Conservation (phyloP, 2,329 filamentous ascomycete genomes). For the Sclerotinia glacialis region DNA sequence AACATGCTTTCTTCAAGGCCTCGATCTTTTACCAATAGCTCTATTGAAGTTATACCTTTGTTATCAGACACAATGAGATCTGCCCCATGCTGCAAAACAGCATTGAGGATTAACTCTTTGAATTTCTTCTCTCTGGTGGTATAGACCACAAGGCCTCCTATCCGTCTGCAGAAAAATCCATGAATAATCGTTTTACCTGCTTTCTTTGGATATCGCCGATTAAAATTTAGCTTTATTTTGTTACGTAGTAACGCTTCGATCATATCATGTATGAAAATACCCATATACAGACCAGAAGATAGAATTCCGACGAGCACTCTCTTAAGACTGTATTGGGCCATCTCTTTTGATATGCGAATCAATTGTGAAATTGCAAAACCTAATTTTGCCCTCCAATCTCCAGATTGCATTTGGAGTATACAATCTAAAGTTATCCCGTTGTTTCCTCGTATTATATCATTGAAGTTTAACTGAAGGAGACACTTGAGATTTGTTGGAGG, state of each 20-base stretch:
- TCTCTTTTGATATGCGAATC: no score
- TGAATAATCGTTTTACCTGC: background rate
- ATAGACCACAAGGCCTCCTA: no score
- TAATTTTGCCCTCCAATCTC: background rate
- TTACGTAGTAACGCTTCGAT: background rate
- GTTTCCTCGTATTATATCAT: background rate
- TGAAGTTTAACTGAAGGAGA: background rate
- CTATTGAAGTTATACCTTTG: background rate
- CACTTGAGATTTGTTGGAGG: fast-evolving
- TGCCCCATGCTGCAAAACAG: background rate
- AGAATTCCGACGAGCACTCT: background rate
- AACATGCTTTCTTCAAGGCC: background rate
- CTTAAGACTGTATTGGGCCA: fast-evolving
- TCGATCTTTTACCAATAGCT: background rate
- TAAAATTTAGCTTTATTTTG: background rate
- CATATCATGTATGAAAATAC: background rate
- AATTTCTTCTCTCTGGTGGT: no score
- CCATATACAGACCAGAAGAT: no score
- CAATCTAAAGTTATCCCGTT: background rate
- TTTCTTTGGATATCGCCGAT: background rate
- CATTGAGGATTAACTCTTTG: no score
- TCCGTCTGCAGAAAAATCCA: no score
- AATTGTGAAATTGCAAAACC: fast-evolving
- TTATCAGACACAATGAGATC: background rate
- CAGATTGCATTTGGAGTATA: background rate